Conservation (phyloP, 2,329 filamentous ascomycete species). For the Claviceps sp. region DNA sequence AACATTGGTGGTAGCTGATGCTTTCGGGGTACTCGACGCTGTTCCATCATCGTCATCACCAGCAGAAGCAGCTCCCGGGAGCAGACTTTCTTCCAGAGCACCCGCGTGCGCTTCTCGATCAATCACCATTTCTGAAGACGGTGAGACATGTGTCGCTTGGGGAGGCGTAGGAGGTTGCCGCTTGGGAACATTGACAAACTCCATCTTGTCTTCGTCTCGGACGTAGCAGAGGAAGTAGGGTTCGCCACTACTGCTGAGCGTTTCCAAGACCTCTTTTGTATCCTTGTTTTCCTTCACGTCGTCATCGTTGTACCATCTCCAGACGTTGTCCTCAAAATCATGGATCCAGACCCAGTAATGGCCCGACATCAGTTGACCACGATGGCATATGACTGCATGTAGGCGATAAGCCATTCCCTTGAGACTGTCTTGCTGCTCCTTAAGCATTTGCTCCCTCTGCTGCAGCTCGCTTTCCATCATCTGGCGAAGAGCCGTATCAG, state of each 20-base stretch:
- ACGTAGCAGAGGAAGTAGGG: conserved; percentile 79
- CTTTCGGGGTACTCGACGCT: neutral
- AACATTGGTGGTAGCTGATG: neutral
- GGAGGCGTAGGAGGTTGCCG: conserved; percentile 15
- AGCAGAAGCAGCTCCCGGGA: neutral
- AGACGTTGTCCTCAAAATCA: conserved; percentile 69
- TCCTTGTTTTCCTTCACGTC: conserved; percentile 57
- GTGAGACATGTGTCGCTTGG: conserved; percentile 4
- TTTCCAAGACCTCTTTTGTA: conserved; percentile 53
- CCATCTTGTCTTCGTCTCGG: conserved; percentile 48
- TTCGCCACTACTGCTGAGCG: conserved; percentile 55
- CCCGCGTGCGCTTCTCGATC: conserved; percentile 15
- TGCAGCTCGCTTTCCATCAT: conserved; percentile 30
- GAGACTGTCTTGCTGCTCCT: conserved; percentile 32
- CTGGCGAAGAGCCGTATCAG: conserved; percentile 23
- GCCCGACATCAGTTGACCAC: conserved; percentile 57
- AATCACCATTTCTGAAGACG: conserved; percentile 1
- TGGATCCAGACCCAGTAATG: conserved; percentile 98
- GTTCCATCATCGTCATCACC: neutral
- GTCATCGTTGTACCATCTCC: conserved; percentile 92
- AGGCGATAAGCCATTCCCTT: conserved; percentile 62
- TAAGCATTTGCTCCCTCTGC: conserved; percentile 15
- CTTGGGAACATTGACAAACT: conserved; percentile 34
- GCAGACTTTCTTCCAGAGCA: conserved; percentile 3
- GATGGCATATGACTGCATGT: conserved; percentile 88